Conservation (phyloP, 768 basidiomycete genomes). For the Trametes cingulata region DNA sequence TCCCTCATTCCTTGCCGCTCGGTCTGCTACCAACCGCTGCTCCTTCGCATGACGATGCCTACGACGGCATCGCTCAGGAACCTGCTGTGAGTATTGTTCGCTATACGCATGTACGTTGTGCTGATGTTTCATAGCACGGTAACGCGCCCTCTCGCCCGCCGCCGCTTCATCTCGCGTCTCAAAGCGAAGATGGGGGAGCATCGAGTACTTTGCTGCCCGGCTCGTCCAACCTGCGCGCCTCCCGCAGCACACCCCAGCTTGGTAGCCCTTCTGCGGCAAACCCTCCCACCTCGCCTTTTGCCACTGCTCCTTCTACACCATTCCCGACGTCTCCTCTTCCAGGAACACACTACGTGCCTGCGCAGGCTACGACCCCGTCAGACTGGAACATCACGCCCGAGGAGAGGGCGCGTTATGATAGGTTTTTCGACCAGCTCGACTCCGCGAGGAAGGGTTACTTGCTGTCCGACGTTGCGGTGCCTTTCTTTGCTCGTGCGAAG, state of each 20-base stretch:
- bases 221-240: slow-evolving; percentile 3
- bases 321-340: slow-evolving; percentile 15
- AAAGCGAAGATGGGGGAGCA: background rate
- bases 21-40: background rate
- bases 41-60: slow-evolving; percentile 3
- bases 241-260: slow-evolving; percentile 12
- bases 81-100: background rate
- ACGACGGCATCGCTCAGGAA: slow-evolving; percentile 3
- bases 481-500: slow-evolving; percentile 89
- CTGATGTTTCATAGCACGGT: background rate
- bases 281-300: background rate
- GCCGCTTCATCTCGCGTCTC: background rate
- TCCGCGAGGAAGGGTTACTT: slow-evolving; percentile 72
- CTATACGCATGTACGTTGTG: background rate
- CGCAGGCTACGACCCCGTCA: slow-evolving; percentile 4
- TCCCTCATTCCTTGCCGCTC: slow-evolving; percentile 19
- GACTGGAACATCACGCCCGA: slow-evolving; percentile 79
- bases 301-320: slow-evolving; percentile 1
- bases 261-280: background rate
- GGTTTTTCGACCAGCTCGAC: slow-evolving; percentile 84
- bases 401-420: slow-evolving; percentile 79
- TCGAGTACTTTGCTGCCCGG: background rate
- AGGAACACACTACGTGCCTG: background rate
- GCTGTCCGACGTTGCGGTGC: slow-evolving; percentile 89
- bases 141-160: background rate